A percentile compares a stretch with the other conserved stretches of the same genome.
These are phyloP conservation scores for Rutstroemia sydowiana DNA, from an alignment of 2,329 filamentous ascomycete genomes.

Conservation along the genomic window DNA sequence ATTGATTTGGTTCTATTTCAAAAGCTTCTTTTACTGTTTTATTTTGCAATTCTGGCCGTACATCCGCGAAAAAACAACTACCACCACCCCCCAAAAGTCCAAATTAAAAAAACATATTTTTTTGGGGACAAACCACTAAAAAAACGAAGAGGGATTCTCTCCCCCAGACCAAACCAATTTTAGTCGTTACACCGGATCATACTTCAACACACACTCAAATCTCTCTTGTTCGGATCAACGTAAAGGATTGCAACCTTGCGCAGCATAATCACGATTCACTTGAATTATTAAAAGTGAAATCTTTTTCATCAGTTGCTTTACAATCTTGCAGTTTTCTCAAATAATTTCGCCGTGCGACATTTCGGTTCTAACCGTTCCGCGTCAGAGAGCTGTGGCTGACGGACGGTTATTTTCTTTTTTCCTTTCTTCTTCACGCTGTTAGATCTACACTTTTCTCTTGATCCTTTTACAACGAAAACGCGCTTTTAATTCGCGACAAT, in stretches of 20 bases:
- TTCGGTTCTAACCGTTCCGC: slow-evolving; percentile 24
- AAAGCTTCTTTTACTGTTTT: no score
- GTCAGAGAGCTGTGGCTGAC: slow-evolving; percentile 26
- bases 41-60: no score
- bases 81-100: no score
- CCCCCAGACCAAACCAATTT: no score
- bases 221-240: no score
- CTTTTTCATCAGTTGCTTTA: not conserved
- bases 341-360: slow-evolving; percentile 7
- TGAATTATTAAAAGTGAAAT: not conserved
- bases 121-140: no score
- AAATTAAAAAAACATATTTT: no score
- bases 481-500: slow-evolving; percentile 25
- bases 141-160: no score
- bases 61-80: no score
- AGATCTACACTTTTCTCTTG: slow-evolving; percentile 14
- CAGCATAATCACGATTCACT: not conserved
- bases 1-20: no score
- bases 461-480: slow-evolving; percentile 17
- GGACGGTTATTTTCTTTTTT: slow-evolving; percentile 12
- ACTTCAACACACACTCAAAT: no score
- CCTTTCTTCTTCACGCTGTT: slow-evolving; percentile 12
- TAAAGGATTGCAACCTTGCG: not conserved
- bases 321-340: not conserved
- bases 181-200: no score